Evolutionary conservation across 2,329 filamentous ascomycete species (phyloP).

Genomic region (Alternaria angustiovoidea): DNA sequence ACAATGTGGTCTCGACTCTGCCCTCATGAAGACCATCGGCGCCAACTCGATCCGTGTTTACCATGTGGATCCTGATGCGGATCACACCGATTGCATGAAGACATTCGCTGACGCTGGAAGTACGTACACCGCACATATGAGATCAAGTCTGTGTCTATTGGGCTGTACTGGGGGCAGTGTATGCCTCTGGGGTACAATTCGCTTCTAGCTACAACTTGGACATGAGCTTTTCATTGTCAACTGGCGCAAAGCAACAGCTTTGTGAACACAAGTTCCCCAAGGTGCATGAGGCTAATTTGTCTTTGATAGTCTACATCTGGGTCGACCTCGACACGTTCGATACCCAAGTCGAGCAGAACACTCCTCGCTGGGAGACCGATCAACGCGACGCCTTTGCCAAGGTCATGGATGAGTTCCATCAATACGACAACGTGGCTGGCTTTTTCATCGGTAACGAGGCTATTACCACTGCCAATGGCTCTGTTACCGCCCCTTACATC

Average conservation of each 20-base stretch:
- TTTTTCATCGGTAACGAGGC: constrained; percentile 87
- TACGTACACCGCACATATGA: constrained; percentile 4
- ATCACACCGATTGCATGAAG: constrained; percentile 83
- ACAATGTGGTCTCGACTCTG: constrained; percentile 79
- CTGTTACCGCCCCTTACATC: constrained; percentile 78
- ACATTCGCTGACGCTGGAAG: constrained; percentile 72
- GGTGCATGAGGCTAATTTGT: not conserved
- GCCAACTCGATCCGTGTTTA: constrained; percentile 88
- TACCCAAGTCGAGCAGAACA: constrained; percentile 71
- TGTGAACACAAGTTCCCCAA: not conserved
- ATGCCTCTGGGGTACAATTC: not conserved
- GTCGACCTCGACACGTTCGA: constrained; percentile 78
- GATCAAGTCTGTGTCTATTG: not conserved
- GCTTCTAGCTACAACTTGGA: not conserved
- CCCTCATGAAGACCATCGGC: constrained; percentile 80
- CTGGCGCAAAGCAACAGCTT: not conserved
- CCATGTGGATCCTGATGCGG: constrained; percentile 75
- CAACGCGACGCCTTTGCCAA: constrained; percentile 73
- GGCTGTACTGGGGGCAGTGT: not conserved
- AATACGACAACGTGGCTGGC: constrained; percentile 81
- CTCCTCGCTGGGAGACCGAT: constrained; percentile 74
- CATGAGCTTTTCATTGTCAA: not conserved
- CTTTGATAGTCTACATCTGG: constrained; percentile 77
- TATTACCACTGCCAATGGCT: constrained; percentile 65
- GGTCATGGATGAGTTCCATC: constrained; percentile 79